Evolutionary conservation across 75 land plant genomes (phyloP).

Genomic region (Gnetum montanum): DNA sequence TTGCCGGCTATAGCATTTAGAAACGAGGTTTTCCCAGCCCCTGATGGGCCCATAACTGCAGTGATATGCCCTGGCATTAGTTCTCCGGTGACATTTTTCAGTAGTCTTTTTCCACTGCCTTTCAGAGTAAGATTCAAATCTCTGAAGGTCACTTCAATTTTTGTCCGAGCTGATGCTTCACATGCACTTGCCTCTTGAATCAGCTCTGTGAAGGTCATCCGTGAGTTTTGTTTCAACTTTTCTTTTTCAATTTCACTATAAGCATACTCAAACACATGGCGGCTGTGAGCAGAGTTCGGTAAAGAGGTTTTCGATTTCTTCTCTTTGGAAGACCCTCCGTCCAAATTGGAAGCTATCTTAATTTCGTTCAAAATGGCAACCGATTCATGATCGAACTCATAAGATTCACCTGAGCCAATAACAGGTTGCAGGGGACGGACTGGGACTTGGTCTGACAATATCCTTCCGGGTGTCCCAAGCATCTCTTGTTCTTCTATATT

Average conservation of each 20-base stretch:
- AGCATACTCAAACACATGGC: slow-evolving; percentile 80
- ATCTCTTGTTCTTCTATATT: slow-evolving; percentile 16
- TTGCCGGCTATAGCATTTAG: slow-evolving; percentile 86
- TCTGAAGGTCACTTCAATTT: slow-evolving; percentile 67
- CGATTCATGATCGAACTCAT: slow-evolving; percentile 19
- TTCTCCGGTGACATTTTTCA: slow-evolving; percentile 84
- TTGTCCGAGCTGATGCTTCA: slow-evolving; percentile 30
- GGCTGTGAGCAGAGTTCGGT: slow-evolving; percentile 26
- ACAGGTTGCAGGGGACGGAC: slow-evolving; percentile 3
- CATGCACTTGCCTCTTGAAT: slow-evolving; percentile 39
- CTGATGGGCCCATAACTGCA: slow-evolving; percentile 97
- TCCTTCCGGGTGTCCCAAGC: not conserved
- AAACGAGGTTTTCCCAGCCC: slow-evolving; percentile 97
- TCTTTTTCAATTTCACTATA: slow-evolving; percentile 90
- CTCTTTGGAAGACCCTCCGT: slow-evolving; percentile 34
- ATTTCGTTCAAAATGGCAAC: slow-evolving; percentile 31
- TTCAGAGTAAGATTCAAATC: slow-evolving; percentile 71
- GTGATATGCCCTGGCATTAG: slow-evolving; percentile 76
- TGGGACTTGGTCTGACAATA: slow-evolving; percentile 1
- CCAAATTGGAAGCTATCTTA: slow-evolving; percentile 23
- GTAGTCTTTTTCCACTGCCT: slow-evolving; percentile 62
- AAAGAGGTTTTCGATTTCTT: slow-evolving; percentile 31
- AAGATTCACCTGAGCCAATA: slow-evolving; percentile 19
- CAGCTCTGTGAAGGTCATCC: slow-evolving; percentile 39
- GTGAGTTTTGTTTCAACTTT: slow-evolving; percentile 45